A percentile compares a stretch with the other conserved stretches of the same genome.
phyloP scores from a whole-genome alignment of 768 basidiomycete genomes.

The Russula foetens region DNA sequence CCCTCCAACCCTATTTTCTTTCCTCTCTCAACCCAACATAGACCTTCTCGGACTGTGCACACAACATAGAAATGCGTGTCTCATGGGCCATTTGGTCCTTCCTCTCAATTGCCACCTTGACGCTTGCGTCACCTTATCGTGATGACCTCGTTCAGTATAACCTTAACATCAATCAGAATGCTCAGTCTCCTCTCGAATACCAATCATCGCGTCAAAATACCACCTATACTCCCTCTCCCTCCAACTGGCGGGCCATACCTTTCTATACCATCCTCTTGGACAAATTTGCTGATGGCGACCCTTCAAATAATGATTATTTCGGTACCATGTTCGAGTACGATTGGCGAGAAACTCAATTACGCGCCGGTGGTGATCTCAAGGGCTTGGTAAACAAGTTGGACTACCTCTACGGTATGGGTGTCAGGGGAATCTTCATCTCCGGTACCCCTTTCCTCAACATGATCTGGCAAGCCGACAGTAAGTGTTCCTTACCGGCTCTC shows the following conservation, averaged over 20 bases:
- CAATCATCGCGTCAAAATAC: constrained; percentile 48
- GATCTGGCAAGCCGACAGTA: constrained; percentile 96
- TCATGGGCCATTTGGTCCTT: constrained; percentile 34
- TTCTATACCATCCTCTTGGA: constrained; percentile 80
- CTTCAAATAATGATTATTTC: constrained; percentile 87
- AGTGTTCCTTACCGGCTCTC: constrained; percentile 27
- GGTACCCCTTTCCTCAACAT: constrained; percentile 92
- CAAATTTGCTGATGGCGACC: constrained; percentile 93
- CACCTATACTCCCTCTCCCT: constrained; percentile 70
- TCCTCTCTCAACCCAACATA: background rate
- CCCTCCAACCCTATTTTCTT: background rate
- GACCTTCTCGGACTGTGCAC: background rate
- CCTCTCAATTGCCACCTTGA: constrained; percentile 33
- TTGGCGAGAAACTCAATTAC: constrained; percentile 81
- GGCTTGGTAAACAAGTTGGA: constrained; percentile 71
- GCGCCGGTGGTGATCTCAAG: constrained; percentile 83
- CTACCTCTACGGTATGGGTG: constrained; percentile 86
- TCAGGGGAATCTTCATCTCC: constrained; percentile 79
- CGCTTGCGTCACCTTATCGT: constrained; percentile 55
- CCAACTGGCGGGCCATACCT: constrained; percentile 79
- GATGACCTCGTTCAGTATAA: constrained; percentile 65
- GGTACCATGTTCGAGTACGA: constrained; percentile 73
- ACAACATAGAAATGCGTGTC: constrained; percentile 21
- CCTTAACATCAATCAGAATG: constrained; percentile 69
- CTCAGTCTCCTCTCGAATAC: constrained; percentile 60